These are phyloP conservation scores for Acacia crassicarpa DNA, from an alignment of 306 rosid genomes.

Conservation along the genomic window DNA sequence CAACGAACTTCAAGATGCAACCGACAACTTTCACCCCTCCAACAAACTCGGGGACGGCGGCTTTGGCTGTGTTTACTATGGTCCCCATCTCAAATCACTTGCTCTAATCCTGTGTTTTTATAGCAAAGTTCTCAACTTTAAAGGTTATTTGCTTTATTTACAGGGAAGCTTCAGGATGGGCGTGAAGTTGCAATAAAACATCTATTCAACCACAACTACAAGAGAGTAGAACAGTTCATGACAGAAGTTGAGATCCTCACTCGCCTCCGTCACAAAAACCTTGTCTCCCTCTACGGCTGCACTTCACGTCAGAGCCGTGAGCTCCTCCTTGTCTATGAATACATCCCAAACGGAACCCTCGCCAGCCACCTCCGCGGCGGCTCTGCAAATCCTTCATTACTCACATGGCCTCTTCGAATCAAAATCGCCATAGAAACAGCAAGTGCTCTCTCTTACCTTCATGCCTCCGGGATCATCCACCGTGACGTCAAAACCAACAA, in stretches of 20 bases:
- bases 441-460: constrained; percentile 40
- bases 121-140: no score
- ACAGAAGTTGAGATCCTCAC: constrained; percentile 65
- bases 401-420: constrained; percentile 52
- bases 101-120: no score
- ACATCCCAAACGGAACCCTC: constrained; percentile 59
- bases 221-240: constrained; percentile 58
- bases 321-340: constrained; percentile 70
- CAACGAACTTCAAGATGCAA: constrained; percentile 37
- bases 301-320: constrained; percentile 56
- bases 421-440: constrained; percentile 71
- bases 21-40: no score
- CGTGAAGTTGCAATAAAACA: constrained; percentile 75
- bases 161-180: constrained; percentile 67
- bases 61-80: constrained; percentile 37
- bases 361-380: constrained; percentile 54
- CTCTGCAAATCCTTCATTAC: constrained; percentile 9
- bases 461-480: no score
- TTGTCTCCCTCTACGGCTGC: constrained; percentile 68
- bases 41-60: constrained; percentile 26
- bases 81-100: background rate
- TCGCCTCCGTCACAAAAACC: constrained; percentile 52
- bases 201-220: constrained; percentile 47
- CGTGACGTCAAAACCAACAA: no score
- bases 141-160: background rate